A percentile compares a stretch with the other conserved stretches of the same genome.
These are phyloP conservation scores for Ormosia emarginata DNA, from an alignment of 306 rosid species.

Conservation along the genomic window DNA sequence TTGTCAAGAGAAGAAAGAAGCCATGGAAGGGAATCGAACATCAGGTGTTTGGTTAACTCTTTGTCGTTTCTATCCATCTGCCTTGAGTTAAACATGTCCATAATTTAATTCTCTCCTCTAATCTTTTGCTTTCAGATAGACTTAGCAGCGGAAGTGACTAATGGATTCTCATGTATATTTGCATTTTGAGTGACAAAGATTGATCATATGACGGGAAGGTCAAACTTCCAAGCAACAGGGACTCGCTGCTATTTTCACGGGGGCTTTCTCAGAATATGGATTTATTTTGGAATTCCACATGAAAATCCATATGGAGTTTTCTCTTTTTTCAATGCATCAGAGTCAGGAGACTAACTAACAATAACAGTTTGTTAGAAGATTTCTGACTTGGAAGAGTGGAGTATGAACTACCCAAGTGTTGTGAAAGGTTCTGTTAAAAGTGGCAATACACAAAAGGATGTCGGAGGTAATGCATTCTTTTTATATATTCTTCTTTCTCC, in stretches of 20 bases:
- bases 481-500: neutral
- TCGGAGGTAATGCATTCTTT: constrained; percentile 39
- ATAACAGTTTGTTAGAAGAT: constrained; percentile 19
- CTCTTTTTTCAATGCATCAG: constrained; percentile 23
- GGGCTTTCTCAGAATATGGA: constrained; percentile 37
- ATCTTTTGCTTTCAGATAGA: constrained; percentile 63
- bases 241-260: constrained; percentile 47
- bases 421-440: neutral
- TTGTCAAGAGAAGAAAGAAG: constrained; percentile 98
- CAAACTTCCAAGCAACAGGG: constrained; percentile 37
- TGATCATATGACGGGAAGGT: constrained; percentile 40
- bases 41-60: constrained; percentile 45
- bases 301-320: constrained; percentile 16
- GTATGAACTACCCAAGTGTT: constrained; percentile 19
- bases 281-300: constrained; percentile 32
- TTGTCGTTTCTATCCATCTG: constrained; percentile 8
- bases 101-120: constrained; percentile 8
- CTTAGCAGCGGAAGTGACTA: constrained; percentile 84
- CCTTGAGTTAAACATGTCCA: neutral
- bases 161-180: constrained; percentile 48
- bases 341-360: constrained; percentile 17
- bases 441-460: constrained; percentile 15
- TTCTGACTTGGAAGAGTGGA: constrained; percentile 22
- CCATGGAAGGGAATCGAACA: constrained; percentile 93
- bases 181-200: constrained; percentile 50